Percentiles rank a stretch among this genome's conserved stretches.
Evolutionary conservation across 2,329 filamentous ascomycete species (phyloP).

Genomic region (Teratosphaeria nubilosa): DNA sequence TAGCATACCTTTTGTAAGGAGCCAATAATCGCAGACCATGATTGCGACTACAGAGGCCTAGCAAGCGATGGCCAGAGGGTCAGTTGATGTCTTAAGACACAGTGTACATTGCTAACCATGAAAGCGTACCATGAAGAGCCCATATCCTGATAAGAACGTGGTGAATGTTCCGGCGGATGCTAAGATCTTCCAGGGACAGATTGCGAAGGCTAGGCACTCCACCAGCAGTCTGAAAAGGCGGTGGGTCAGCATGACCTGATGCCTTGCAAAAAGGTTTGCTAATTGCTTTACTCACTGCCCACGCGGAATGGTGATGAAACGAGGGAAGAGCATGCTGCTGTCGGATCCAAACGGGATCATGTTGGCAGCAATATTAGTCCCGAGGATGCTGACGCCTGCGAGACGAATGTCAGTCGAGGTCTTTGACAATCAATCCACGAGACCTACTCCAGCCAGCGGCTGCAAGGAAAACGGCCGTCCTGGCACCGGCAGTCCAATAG

Average conservation of each 20-base stretch:
- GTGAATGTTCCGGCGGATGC: slow-evolving; percentile 49
- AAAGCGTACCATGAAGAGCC: slow-evolving; percentile 15
- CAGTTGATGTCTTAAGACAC: not conserved
- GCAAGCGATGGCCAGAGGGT: not conserved
- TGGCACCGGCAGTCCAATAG: slow-evolving; percentile 24
- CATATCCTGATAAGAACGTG: slow-evolving; percentile 48
- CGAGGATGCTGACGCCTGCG: slow-evolving; percentile 22
- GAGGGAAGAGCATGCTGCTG: slow-evolving; percentile 34
- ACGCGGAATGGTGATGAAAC: slow-evolving; percentile 37
- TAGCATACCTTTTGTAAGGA: slow-evolving; percentile 35
- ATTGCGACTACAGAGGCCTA: slow-evolving; percentile 50
- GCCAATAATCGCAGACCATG: slow-evolving; percentile 50
- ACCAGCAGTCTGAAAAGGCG: slow-evolving; percentile 15
- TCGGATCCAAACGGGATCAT: slow-evolving; percentile 29
- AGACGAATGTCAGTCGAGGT: slow-evolving; percentile 11
- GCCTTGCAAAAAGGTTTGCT: too few species aligned
- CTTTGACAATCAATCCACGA: not conserved
- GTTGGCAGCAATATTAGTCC: slow-evolving; percentile 30
- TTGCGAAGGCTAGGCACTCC: slow-evolving; percentile 37
- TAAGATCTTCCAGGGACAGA: slow-evolving; percentile 60
- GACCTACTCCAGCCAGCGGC: slow-evolving; percentile 18
- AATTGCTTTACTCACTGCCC: slow-evolving; percentile 12
- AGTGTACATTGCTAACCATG: not conserved
- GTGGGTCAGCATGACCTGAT: too few species aligned
- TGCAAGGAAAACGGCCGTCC: slow-evolving; percentile 31